Base-by-base conservation (phyloP, 805 yeast genomes). In the Nakazawaea pomicola region DNA sequence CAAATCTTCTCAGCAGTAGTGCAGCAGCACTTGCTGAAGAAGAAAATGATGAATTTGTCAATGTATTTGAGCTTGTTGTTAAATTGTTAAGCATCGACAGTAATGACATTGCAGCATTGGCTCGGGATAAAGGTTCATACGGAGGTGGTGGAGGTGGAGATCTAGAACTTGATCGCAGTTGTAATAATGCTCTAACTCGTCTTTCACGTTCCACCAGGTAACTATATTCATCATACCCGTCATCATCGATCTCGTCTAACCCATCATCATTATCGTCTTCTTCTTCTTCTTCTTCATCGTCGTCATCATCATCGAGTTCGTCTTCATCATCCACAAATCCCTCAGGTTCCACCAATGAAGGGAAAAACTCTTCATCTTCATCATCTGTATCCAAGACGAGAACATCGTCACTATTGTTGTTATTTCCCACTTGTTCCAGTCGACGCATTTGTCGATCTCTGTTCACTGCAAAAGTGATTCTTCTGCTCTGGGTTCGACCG, bases 291-390 rank as follows among this genome's bases (percentile, higher is more conserved):
- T 45, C 48, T 9, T 46, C 49, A 1, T 44, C 47, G 6, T 49
- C 53, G 6, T 51, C 57, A 9, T 49, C 52, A 2, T 33, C 48
- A 7, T 40, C 47, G 36, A 49, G 60, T 10, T 51, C 53, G 16
- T 54, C 59, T 29, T 53, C 57, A 27, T 55, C 56, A 29, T 51
- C 51, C 8, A 51, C 50, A 33, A 51, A 58, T 10, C 46, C 55
- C 15, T 50, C 55, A 20, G 46, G 54, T 11, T 52, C 57, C 5
- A 49, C 58, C 7, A 23, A 7, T 23, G 25, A 23, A 23, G 35
- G 38, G 18, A 27, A 20, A 11, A 21, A 31, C n/a, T 36, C 40
- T 16, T 36, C 21, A 33, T 41, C 48, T 9, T 51, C 56, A 11
- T 57, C 60, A 17, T 56, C 62, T 12, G 49, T 56, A 7, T 56